These are phyloP conservation scores for Citrus inodora DNA, from an alignment of 345 rosid genomes.

Conservation along the genomic window DNA sequence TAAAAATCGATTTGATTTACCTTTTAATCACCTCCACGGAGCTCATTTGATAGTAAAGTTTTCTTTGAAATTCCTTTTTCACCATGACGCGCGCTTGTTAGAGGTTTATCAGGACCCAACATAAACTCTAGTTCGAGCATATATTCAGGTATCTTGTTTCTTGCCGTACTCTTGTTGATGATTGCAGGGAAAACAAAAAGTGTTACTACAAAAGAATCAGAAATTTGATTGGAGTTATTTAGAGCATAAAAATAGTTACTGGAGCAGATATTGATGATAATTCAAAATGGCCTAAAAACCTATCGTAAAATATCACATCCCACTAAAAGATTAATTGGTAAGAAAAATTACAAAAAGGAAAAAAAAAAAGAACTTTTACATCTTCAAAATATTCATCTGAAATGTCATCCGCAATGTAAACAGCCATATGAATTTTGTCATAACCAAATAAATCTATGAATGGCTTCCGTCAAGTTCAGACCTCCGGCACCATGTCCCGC, in stretches of 20 bases:
- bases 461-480: conserved; percentile 33
- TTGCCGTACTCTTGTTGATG: not conserved
- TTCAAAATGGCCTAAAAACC: too few species aligned
- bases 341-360: too few species aligned
- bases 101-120: conserved; percentile 31
- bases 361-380: too few species aligned
- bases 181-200: too few species aligned
- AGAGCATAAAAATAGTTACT: too few species aligned
- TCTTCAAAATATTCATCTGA: not conserved
- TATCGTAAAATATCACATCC: too few species aligned
- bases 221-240: too few species aligned
- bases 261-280: too few species aligned
- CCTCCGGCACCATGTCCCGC: conserved; percentile 49
- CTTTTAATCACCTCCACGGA: conserved; percentile 12
- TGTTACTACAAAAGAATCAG: too few species aligned
- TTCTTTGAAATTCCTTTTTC: conserved; percentile 27
- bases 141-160: not conserved
- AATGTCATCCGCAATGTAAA: conserved; percentile 40
- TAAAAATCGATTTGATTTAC: too few species aligned
- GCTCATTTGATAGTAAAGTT: conserved; percentile 29
- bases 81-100: conserved; percentile 27
- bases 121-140: conserved; percentile 20
- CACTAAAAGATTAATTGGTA: too few species aligned
- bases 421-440: conserved; percentile 30
- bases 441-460: conserved; percentile 26